Evolutionary conservation across 768 basidiomycete genomes (phyloP).

Genomic region (Russula sp.): DNA sequence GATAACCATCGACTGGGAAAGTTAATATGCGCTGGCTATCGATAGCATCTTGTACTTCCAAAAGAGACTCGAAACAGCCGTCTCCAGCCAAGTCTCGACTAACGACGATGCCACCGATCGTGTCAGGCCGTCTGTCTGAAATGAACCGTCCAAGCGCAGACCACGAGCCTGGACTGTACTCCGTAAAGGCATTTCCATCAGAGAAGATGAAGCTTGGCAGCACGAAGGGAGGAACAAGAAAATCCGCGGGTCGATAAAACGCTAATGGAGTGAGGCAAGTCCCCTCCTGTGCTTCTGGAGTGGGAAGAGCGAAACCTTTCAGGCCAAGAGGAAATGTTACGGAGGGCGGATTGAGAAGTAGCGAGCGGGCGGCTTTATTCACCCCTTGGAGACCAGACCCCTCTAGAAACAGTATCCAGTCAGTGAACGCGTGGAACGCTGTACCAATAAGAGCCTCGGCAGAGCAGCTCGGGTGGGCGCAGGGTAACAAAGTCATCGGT

Average conservation of each 20-base stretch:
- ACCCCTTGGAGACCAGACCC: constrained; percentile 13
- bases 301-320: constrained; percentile 12
- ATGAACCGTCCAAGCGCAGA: constrained; percentile 28
- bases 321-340: constrained; percentile 23
- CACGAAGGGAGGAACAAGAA: constrained; percentile 59
- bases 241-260: constrained; percentile 37
- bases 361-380: not conserved
- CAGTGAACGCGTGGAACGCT: constrained; percentile 7
- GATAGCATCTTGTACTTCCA: constrained; percentile 2
- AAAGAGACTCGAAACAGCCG: constrained; percentile 16
- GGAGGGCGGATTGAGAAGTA: constrained; percentile 17
- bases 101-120: constrained; percentile 38
- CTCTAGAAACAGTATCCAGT: constrained; percentile 20
- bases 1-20: not conserved
- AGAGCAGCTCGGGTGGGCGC: constrained; percentile 1
- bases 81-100: constrained; percentile 11
- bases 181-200: constrained; percentile 26
- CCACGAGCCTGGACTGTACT: constrained; percentile 28
- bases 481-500: constrained; percentile 13
- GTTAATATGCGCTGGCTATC: constrained; percentile 4
- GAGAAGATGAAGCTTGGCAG: constrained; percentile 33
- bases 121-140: constrained; percentile 28
- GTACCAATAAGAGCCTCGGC: constrained; percentile 7
- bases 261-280: constrained; percentile 29
- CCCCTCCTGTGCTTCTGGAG: not conserved